A percentile compares a stretch with the other conserved stretches of the same genome.
These are phyloP conservation scores for Mycena venus DNA, from an alignment of 768 basidiomycete genomes.

Conservation along the genomic window DNA sequence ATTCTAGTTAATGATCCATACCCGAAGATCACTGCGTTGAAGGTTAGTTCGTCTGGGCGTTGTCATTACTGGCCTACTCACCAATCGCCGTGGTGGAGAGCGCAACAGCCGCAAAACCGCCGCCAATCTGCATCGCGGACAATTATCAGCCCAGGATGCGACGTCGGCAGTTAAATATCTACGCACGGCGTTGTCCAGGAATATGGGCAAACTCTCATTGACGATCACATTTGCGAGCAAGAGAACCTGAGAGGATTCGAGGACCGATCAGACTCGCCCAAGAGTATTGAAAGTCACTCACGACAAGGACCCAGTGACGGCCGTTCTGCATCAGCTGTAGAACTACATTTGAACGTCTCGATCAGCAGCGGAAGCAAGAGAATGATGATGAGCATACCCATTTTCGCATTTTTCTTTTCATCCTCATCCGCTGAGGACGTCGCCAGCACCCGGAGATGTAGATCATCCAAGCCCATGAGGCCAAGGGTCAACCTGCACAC, in stretches of 20 bases:
- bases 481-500: too few relatives aligned
- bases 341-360: too few relatives aligned
- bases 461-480: too few relatives aligned
- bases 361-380: too few relatives aligned
- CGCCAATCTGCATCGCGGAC: constrained; percentile 57
- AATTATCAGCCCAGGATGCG: neutral
- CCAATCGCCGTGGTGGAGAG: constrained; percentile 86
- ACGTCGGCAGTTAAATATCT: neutral
- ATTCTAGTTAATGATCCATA: too few relatives aligned
- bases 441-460: too few relatives aligned
- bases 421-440: too few relatives aligned
- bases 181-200: constrained; percentile 80
- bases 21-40: constrained; percentile 85
- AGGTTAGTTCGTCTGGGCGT: constrained; percentile 16
- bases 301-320: constrained; percentile 95
- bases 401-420: too few relatives aligned
- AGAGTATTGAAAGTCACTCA: constrained; percentile 52
- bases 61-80: too few relatives aligned
- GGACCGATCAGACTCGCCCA: neutral
- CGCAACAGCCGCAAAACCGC: constrained; percentile 80
- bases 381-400: too few relatives aligned
- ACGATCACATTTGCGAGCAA: constrained; percentile 90
- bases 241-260: constrained; percentile 67
- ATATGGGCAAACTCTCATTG: constrained; percentile 88
- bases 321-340: constrained; percentile 71